Evolutionary conservation across 331 rosid genomes (phyloP), one percentile per base, ranked within the genome.

Genomic region (Malus hybrid): DNA sequence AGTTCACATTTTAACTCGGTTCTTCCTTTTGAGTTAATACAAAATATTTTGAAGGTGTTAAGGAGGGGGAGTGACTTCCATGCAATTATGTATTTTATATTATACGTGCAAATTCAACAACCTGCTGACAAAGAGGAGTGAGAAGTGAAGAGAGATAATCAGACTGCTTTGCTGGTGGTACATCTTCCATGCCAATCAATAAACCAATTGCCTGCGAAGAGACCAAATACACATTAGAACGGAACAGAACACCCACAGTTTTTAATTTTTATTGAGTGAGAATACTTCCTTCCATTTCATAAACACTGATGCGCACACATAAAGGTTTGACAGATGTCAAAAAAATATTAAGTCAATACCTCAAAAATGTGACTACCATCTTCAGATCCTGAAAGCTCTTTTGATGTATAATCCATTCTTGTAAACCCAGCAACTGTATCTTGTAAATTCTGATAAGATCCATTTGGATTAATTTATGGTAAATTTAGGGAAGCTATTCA

Each of bases 331-430:
- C 13, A 39, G 11, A 78, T 60, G 24, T 27, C 59, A 15, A 5
- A 28, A 39, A 8, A 14, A 22, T 24, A 69, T 1, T 27, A 70
- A 31, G 54, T 16, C 39, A 69, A 57, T 84, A 94, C 99, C 99
- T 92, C 97, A 84, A 92, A 94, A 80, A 92, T 90, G 85, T 94
- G 97, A 82, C 96, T 87, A 48, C 99, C 97, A 84, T 94, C 99
- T 85, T 94, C 99, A 71, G 92, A 85, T 57, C 88, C 93, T 5
- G 86, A 83, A 62, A 83, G 82, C 82, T 81, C 93, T 78, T 89
- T 90, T 27, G 81, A 50, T 54, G 90, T 67, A 83, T 77, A 84
- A 80, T 84, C 83, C 87, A 79, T 83, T 67, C 82, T 82, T 67
- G 97, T 92, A 80, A 90, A 90, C 61, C 82, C 87, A 67, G 88